A percentile compares a stretch with the other conserved stretches of the same genome.
These are phyloP conservation scores for Talaromyces funiculosus DNA, from an alignment of 2,329 filamentous ascomycete species.

Conservation along the genomic window DNA sequence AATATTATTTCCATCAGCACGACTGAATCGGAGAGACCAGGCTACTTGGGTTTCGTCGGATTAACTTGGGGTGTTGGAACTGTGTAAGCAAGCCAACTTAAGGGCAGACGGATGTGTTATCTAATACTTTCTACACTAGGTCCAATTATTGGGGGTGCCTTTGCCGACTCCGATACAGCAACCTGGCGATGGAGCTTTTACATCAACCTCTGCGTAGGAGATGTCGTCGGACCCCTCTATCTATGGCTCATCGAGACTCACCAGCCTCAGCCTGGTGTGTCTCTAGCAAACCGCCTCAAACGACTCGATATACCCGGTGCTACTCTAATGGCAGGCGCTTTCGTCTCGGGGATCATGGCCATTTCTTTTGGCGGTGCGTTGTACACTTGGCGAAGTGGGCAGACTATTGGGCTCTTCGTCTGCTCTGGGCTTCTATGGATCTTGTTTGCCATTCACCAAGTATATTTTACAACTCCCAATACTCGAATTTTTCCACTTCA, in stretches of 20 bases:
- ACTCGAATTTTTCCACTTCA: neutral
- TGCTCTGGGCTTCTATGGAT: constrained; percentile 42
- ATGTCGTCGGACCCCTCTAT: neutral
- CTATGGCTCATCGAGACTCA: neutral
- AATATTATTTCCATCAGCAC: neutral
- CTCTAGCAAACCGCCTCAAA: neutral
- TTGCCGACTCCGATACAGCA: neutral
- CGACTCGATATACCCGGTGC: neutral
- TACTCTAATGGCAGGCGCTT: constrained; percentile 16
- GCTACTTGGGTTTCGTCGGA: neutral
- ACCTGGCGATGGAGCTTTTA: neutral
- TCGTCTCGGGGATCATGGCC: constrained; percentile 41
- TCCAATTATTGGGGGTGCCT: neutral
- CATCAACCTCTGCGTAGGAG: neutral
- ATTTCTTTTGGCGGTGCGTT: constrained; percentile 47
- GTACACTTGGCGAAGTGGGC: constrained; percentile 44
- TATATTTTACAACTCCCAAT: neutral
- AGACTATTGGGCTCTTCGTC: constrained; percentile 46
- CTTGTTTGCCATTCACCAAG: constrained; percentile 44
- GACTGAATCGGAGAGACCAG: neutral
- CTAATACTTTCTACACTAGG: neutral
- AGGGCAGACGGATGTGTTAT: neutral
- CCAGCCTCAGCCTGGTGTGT: neutral
- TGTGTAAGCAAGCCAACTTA: neutral
- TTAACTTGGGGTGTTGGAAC: neutral